Percentiles rank a stretch among this genome's conserved stretches.
Conservation (phyloP, 371 early-diverging fungal species). For the Funneliformis caledonium region DNA sequence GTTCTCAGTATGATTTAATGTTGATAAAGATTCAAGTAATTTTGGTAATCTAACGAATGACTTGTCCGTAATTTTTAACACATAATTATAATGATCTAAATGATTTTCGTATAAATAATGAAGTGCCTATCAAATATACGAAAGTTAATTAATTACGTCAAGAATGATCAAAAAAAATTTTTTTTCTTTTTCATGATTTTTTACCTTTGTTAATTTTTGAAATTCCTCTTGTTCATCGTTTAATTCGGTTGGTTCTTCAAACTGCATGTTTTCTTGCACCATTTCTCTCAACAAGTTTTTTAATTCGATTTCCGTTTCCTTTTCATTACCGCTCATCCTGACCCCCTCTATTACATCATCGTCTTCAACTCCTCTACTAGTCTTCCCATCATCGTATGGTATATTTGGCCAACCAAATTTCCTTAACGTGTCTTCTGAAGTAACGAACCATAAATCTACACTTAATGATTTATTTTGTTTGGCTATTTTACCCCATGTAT, state of each 20-base stretch:
- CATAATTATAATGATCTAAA: conserved; percentile 33
- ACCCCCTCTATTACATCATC: not conserved
- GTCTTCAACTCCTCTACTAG: not conserved
- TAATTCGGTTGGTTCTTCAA: conserved; percentile 6
- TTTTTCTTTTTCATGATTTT: not conserved
- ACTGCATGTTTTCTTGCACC: conserved; percentile 16
- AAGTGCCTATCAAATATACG: not conserved
- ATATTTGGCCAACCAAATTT: conserved; percentile 34
- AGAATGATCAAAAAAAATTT: not conserved
- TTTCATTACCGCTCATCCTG: not conserved
- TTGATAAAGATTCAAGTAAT: not conserved
- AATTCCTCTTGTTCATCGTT: conserved; percentile 7
- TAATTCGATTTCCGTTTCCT: not conserved
- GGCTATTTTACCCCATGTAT: conserved; percentile 31
- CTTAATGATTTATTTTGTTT: conserved; percentile 24
- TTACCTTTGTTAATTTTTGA: conserved; percentile 26
- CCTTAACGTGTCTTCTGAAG: conserved; percentile 14
- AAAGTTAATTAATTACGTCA: no score
- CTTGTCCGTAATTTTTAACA: conserved; percentile 26
- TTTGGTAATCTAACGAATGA: conserved; percentile 29
- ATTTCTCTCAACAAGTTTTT: conserved; percentile 11
- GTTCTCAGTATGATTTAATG: not conserved
- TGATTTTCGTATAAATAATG: conserved; percentile 25
- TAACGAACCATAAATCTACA: conserved; percentile 32
- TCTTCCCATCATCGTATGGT: not conserved